Evolutionary conservation across 2,329 filamentous ascomycete species (phyloP).

Genomic region (Chaetomium sp.): DNA sequence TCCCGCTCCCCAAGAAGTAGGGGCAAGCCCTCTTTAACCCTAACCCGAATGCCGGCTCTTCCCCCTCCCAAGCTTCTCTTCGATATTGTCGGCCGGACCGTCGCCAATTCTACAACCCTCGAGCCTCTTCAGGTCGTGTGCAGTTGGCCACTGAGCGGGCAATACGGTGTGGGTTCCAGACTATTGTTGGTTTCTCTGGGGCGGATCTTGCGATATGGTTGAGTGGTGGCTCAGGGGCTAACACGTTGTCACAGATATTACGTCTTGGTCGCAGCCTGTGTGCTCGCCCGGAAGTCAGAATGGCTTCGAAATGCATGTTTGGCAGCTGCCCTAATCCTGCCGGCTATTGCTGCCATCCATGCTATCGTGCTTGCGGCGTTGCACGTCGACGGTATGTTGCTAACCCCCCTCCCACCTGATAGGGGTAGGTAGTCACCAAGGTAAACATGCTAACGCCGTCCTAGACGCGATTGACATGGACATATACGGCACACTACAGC

Average conservation of each 20-base stretch:
- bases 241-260: slow-evolving; percentile 55
- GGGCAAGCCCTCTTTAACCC: slow-evolving; percentile 4
- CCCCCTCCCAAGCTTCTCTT: slow-evolving; percentile 6
- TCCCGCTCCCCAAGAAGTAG: background rate
- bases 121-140: slow-evolving; percentile 51
- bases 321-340: slow-evolving; percentile 63
- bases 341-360: slow-evolving; percentile 65
- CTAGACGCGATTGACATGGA: slow-evolving; percentile 60
- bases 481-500: slow-evolving; percentile 67
- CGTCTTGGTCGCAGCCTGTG: slow-evolving; percentile 62
- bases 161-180: slow-evolving; percentile 59
- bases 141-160: slow-evolving; percentile 58
- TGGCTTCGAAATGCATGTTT: slow-evolving; percentile 66
- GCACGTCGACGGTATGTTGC: slow-evolving; percentile 57
- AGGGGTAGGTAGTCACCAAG: no score
- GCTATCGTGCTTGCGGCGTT: slow-evolving; percentile 61
- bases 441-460: background rate
- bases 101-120: background rate
- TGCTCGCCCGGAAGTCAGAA: slow-evolving; percentile 61
- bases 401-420: background rate
- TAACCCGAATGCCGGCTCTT: slow-evolving; percentile 26
- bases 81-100: slow-evolving; percentile 18
- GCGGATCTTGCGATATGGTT: background rate
- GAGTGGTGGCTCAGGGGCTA: background rate
- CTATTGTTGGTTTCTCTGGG: slow-evolving; percentile 47